Evolutionary conservation across 352 stramenopile species (phyloP), one percentile per base, ranked within the genome.

Genomic region (Aphanomyces euteiches): DNA sequence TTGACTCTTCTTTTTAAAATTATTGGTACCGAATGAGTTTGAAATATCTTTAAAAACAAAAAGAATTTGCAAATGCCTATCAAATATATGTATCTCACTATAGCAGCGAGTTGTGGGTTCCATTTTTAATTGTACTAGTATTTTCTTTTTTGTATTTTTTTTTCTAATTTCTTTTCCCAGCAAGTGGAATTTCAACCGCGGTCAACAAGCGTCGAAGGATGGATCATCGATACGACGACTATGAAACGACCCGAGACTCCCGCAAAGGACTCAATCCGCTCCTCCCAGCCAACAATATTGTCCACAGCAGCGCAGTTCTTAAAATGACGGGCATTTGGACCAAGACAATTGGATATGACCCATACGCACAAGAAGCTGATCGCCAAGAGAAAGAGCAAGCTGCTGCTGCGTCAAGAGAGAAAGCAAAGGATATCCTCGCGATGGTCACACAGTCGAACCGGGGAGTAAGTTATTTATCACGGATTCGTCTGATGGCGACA

Each of bases 291-390:
- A 98, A 98, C 82, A 98, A 98, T 82, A 90, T 94, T 74, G 96
- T 99, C 83, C 92, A 94, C 75, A 98, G 92, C 60, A 96, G 84
- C 66, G 83, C 84, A 40, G 83, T 94, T 66, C 87, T 99, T 7
- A 94, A 98, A 83, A 98, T 97, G 79, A 97, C 85, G 48, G 93
- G 92, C 34, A 99, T 98, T 48, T 99, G 95, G 96, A 96, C 89
- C 67, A 95, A 98, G 70, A 98, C 95, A 3, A 99, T 99, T 75
- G 95, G 95, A 57, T 96, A 98, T 65, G 94, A 98, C 80, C 94
- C 94, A 15, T 98, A 98, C 72, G 93, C 95, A 3, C 82, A 81
- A 47, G 77, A 84, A 39, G 38, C 10, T 45, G 34, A 61, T 37
- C 54, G 21, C 54, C 79, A 88, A 56, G 79, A 87, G 57, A 75